Evolutionary conservation across 768 basidiomycete genomes (phyloP).

Genomic region (Mrakia gelida): DNA sequence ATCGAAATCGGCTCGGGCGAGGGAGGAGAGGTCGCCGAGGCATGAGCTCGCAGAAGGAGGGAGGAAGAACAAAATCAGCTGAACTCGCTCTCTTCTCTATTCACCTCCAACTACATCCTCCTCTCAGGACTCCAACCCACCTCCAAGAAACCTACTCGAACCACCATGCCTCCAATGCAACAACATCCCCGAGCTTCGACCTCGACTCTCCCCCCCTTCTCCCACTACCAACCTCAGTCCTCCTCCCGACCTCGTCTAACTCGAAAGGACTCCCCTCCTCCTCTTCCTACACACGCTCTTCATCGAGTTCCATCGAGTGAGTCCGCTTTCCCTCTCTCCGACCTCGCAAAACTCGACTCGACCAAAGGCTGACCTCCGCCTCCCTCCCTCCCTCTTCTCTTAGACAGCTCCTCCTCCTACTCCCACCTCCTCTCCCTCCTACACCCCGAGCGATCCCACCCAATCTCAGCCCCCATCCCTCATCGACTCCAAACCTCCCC

Average conservation of each 20-base stretch:
- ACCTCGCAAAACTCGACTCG: neutral
- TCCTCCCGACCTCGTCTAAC: neutral
- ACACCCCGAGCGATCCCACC: neutral
- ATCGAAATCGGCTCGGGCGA: too few species aligned
- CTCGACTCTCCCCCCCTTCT: neutral
- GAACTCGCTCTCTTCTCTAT: too few species aligned
- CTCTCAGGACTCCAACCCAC: too few species aligned
- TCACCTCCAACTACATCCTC: too few species aligned
- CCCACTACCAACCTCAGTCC: neutral
- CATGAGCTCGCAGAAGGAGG: too few species aligned
- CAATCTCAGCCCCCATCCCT: neutral
- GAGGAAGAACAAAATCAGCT: too few species aligned
- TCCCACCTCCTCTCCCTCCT: conserved; percentile 9
- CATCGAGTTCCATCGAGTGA: neutral
- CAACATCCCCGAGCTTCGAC: too few species aligned
- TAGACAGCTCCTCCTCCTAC: neutral
- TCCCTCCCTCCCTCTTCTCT: neutral
- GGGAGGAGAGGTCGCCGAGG: too few species aligned
- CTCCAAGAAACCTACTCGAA: too few species aligned
- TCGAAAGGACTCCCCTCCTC: neutral
- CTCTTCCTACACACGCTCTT: neutral
- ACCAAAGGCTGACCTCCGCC: neutral
- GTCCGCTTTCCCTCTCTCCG: neutral
- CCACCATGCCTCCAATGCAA: too few species aligned
- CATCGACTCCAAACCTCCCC: neutral